Percentiles rank a stretch among this genome's conserved stretches.
Conservation (phyloP, 169 alveolate species). For the Plasmodium chabaudi region DNA sequence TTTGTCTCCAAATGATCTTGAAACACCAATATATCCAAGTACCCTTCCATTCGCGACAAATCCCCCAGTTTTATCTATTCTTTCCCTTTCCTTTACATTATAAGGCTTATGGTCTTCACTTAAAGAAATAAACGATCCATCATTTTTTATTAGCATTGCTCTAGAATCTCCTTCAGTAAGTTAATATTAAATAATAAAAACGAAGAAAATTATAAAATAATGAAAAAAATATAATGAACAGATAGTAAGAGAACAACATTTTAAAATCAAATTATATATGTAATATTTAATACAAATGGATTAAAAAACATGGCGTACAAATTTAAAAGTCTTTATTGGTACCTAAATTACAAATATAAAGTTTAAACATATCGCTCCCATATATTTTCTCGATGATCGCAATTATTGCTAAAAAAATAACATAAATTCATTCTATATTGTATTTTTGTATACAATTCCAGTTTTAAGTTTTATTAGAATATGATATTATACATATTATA, state of each 20-base stretch:
- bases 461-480: no score
- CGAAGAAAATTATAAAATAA: background rate
- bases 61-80: constrained; percentile 66
- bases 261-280: no score
- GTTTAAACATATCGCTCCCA: constrained; percentile 43
- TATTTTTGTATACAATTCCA: no score
- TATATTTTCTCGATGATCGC: constrained; percentile 59
- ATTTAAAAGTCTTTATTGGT: background rate
- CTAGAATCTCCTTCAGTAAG: constrained; percentile 40
- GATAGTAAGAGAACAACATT: no score
- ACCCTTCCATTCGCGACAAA: constrained; percentile 71
- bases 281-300: no score
- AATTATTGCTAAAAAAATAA: constrained; percentile 53
- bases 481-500: no score
- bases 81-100: constrained; percentile 67
- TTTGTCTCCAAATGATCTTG: constrained; percentile 72
- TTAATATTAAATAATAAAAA: constrained; percentile 1
- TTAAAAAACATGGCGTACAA: no score
- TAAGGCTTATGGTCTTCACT: constrained; percentile 73
- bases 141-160: constrained; percentile 71
- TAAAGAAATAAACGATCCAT: constrained; percentile 64
- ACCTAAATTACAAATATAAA: constrained; percentile 72
- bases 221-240: no score
- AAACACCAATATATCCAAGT: constrained; percentile 73
- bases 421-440: background rate